Percentiles rank a stretch among this genome's conserved stretches.
These are phyloP conservation scores for Gastrolobium villosum DNA, from an alignment of 306 rosid genomes.

Conservation along the genomic window DNA sequence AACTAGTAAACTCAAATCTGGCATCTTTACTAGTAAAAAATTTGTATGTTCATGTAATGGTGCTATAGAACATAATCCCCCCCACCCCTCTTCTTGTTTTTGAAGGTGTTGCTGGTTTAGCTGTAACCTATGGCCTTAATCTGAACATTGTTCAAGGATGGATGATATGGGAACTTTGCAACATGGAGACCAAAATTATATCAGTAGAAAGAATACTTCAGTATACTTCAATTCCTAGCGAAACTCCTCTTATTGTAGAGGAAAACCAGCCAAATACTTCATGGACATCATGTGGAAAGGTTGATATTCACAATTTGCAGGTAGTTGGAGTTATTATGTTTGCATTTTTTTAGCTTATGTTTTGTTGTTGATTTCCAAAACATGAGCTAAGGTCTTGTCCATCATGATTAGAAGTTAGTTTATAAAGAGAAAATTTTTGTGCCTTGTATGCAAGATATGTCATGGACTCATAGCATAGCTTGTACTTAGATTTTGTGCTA, in stretches of 20 bases:
- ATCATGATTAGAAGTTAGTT: neutral
- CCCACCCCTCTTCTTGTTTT: neutral
- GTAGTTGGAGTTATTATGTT: slow-evolving; percentile 38
- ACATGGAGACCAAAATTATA: slow-evolving; percentile 71
- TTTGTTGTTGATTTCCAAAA: neutral
- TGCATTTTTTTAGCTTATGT: neutral
- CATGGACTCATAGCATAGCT: neutral
- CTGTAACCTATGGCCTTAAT: slow-evolving; percentile 75
- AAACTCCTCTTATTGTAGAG: slow-evolving; percentile 70
- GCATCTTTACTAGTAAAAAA: neutral
- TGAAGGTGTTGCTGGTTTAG: slow-evolving; percentile 77
- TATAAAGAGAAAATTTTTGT: neutral
- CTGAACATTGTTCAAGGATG: slow-evolving; percentile 63
- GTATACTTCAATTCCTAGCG: slow-evolving; percentile 61
- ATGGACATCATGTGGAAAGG: slow-evolving; percentile 73
- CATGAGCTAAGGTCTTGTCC: neutral
- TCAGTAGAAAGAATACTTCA: slow-evolving; percentile 82
- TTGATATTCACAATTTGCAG: slow-evolving; percentile 70
- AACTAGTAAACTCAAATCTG: slow-evolving; percentile 18
- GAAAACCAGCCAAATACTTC: slow-evolving; percentile 58
- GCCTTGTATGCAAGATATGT: neutral
- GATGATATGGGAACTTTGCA: slow-evolving; percentile 62
- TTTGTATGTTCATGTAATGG: neutral
- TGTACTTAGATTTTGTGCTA: neutral
- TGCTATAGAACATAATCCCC: neutral